Evolutionary conservation across 1,139 yeast genomes (phyloP).

Genomic region (Kodamaea alishanica): DNA sequence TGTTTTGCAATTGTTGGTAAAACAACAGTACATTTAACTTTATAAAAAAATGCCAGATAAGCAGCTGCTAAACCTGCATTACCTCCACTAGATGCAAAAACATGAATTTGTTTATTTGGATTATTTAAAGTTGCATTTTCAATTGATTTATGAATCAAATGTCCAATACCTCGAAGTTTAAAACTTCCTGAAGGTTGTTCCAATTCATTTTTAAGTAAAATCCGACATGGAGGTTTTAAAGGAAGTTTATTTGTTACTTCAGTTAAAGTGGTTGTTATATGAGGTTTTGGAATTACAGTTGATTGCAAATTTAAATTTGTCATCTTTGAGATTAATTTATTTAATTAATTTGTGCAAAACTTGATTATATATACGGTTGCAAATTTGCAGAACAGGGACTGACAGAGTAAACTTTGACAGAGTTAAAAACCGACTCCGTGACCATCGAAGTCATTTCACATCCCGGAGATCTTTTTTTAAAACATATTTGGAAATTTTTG

Average conservation of each 20-base stretch:
- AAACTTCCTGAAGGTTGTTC: slow-evolving; percentile 73
- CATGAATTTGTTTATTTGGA: slow-evolving; percentile 32
- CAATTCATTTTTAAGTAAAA: slow-evolving; percentile 58
- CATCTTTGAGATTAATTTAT: slow-evolving; percentile 1
- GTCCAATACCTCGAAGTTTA: slow-evolving; percentile 64
- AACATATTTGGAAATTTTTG: too few species aligned
- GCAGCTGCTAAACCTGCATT: slow-evolving; percentile 81
- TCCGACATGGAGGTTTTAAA: slow-evolving; percentile 40
- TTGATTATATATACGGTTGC: background rate
- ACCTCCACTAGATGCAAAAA: slow-evolving; percentile 70
- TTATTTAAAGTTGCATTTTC: slow-evolving; percentile 16
- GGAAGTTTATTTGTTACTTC: slow-evolving; percentile 33
- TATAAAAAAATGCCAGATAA: slow-evolving; percentile 46
- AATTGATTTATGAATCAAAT: slow-evolving; percentile 34
- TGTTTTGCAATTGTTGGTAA: slow-evolving; percentile 50
- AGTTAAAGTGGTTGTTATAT: slow-evolving; percentile 40
- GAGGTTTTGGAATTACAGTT: slow-evolving; percentile 22
- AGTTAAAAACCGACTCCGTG: too few species aligned
- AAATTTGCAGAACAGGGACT: background rate
- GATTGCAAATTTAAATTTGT: slow-evolving; percentile 7
- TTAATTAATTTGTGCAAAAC: background rate
- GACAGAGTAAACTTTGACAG: slow-evolving; percentile 1
- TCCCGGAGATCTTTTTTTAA: too few species aligned
- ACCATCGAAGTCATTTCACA: too few species aligned
- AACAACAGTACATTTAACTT: slow-evolving; percentile 59